Evolutionary conservation across 2,329 filamentous ascomycete species (phyloP).

Genomic region (Cercospora berteroae): DNA sequence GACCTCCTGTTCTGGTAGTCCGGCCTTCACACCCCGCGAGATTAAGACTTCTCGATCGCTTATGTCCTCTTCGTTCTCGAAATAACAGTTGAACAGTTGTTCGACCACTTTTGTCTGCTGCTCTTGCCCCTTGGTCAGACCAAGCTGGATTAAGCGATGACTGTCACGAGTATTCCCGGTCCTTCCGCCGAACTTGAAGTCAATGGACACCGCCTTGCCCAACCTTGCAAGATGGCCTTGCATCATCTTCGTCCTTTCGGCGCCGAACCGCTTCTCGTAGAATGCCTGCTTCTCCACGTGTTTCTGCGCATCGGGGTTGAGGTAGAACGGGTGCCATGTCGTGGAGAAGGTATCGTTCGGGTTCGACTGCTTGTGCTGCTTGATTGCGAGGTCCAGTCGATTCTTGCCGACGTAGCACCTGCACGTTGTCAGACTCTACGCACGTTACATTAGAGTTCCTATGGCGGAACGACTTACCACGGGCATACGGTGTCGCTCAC

Average conservation of each 20-base stretch:
- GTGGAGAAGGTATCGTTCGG: constrained; percentile 68
- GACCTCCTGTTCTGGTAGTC: constrained; percentile 44
- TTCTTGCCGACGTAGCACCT: constrained; percentile 73
- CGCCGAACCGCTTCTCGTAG: constrained; percentile 64
- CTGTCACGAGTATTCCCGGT: constrained; percentile 77
- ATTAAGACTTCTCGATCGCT: constrained; percentile 43
- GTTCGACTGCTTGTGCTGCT: constrained; percentile 55
- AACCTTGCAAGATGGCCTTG: constrained; percentile 56
- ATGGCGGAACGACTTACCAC: constrained; percentile 35
- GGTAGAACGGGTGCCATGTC: constrained; percentile 76
- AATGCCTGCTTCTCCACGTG: constrained; percentile 54
- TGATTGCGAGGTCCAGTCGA: constrained; percentile 70
- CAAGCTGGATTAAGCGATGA: constrained; percentile 73
- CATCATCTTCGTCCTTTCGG: constrained; percentile 59
- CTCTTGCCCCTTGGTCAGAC: constrained; percentile 53
- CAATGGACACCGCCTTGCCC: constrained; percentile 66
- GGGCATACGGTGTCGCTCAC: constrained; percentile 84
- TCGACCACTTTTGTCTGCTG: constrained; percentile 61
- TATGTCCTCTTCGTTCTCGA: constrained; percentile 50
- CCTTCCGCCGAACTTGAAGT: constrained; percentile 68
- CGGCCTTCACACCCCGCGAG: constrained; percentile 44
- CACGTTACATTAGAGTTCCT: neutral
- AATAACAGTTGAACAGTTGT: constrained; percentile 60
- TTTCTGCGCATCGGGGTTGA: constrained; percentile 64
- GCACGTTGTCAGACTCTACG: constrained; percentile 8